Evolutionary conservation across 2,329 filamentous ascomycete genomes (phyloP), one percentile per base, ranked within the genome.

Genomic region (Penicillium decumbens): DNA sequence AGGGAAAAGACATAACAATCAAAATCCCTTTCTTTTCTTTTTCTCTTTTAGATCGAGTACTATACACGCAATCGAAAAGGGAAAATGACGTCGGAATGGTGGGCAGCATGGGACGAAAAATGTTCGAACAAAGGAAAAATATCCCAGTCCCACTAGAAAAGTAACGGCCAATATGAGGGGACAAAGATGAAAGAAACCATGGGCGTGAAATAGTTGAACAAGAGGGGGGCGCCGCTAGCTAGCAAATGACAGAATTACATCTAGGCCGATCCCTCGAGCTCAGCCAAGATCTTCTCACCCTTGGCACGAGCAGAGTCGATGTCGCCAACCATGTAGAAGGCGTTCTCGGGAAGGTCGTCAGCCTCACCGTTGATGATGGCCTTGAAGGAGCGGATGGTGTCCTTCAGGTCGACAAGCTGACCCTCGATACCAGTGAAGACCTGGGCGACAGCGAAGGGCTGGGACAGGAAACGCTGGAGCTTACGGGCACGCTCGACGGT

Each of bases 401-500:
- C 90, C 89, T 98, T 97, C 65, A 98, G 82, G 77, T 96, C 90
- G 69, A 98, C 93, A 65, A 98, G 88, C 77, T 84, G 83, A 77
- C 93, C 93, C 86, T 96, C 88, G 74, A 96, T 96, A 83, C 83
- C 83, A 66, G 77, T 80, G 71, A 80, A 80, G 47, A 79, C 83
- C 73, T 85, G 80, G 64, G 83, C 83, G 68, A 86, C 93, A 67
- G 93, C 93, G 85, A 98, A 98, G 73, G 93, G 93, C 83, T 98
- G 93, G 77, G 84, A 89, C 82, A 98, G 82, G 90, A 98, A 98
- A 87, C 91, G 88, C 84, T 98, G 93, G 75, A 98, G 87, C 85
- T 97, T 97, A 82, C 93, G 92, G 77, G 93, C 93, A 85, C 93
- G 93, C 87, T 98, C 93, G 83, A 98, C 93, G 67, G 93, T 97